phyloP scores from a whole-genome alignment of 192 early-diverging fungal species.

The Podochytrium sp. region DNA sequence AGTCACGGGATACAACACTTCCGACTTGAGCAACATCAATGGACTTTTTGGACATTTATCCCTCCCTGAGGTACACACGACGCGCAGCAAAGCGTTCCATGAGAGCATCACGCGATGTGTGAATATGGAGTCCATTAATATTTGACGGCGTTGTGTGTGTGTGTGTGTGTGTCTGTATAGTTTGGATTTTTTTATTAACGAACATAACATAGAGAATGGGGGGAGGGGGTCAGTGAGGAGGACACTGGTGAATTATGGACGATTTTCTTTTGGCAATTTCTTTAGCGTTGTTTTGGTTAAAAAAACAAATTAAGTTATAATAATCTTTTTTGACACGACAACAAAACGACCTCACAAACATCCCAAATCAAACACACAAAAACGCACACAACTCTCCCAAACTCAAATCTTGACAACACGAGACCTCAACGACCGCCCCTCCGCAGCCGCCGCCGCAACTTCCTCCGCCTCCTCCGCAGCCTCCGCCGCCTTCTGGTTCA shows the following conservation, averaged over 20 bases:
- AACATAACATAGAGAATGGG: background rate
- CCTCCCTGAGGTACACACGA: slow-evolving; percentile 27
- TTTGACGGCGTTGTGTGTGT: background rate
- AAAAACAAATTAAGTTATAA: background rate
- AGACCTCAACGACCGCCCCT: slow-evolving; percentile 5
- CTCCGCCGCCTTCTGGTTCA: background rate
- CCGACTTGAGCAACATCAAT: background rate
- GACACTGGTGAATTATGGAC: background rate
- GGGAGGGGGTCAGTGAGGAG: too few species aligned
- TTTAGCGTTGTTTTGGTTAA: background rate
- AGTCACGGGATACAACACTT: slow-evolving; percentile 13
- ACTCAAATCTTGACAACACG: background rate
- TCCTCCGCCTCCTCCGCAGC: slow-evolving; percentile 1
- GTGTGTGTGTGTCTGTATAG: too few species aligned
- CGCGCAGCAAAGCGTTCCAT: slow-evolving; percentile 20
- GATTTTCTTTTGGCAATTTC: background rate
- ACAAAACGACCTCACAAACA: too few species aligned
- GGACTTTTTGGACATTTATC: slow-evolving; percentile 15
- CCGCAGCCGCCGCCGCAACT: background rate
- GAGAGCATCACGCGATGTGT: slow-evolving; percentile 12
- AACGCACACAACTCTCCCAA: background rate
- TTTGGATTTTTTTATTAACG: background rate
- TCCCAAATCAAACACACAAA: background rate
- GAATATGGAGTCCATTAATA: slow-evolving; percentile 10
- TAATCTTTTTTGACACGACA: too few species aligned